Conservation (phyloP, 805 yeast genomes). For the Metahyphopichia silvanorum region DNA sequence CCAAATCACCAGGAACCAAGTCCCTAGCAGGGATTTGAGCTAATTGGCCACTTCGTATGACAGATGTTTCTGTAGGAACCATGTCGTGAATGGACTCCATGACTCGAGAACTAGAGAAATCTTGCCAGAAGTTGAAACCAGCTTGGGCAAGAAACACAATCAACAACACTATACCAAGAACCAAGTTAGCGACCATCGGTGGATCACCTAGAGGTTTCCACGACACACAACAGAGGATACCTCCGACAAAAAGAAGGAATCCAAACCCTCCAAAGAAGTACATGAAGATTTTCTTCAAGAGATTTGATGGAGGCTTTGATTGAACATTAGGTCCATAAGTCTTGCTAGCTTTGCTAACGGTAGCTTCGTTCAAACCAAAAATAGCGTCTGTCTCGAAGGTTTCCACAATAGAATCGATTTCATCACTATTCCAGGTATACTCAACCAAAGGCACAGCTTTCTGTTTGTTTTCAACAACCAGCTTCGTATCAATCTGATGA, state of each 20-base stretch:
- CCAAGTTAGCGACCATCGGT: slow-evolving; percentile 41
- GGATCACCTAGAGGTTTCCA: slow-evolving; percentile 52
- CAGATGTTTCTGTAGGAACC: slow-evolving; percentile 38
- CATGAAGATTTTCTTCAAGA: slow-evolving; percentile 27
- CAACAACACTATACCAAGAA: slow-evolving; percentile 39
- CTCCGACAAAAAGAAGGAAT: slow-evolving; percentile 36
- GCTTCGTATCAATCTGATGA: slow-evolving; percentile 24
- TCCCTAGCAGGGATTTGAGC: slow-evolving; percentile 25
- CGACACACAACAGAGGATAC: slow-evolving; percentile 37
- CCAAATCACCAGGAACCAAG: slow-evolving; percentile 45
- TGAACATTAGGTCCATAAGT: slow-evolving; percentile 34
- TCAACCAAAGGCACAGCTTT: slow-evolving; percentile 18
- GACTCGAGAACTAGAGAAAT: slow-evolving; percentile 44
- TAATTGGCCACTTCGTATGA: slow-evolving; percentile 31
- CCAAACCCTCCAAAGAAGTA: slow-evolving; percentile 52
- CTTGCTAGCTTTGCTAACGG: slow-evolving; percentile 14
- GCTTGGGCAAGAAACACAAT: slow-evolving; percentile 42
- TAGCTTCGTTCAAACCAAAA: slow-evolving; percentile 19
- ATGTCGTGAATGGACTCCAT: slow-evolving; percentile 45
- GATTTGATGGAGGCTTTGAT: slow-evolving; percentile 33
- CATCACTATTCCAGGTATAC: slow-evolving; percentile 27
- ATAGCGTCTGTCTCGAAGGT: slow-evolving; percentile 15
- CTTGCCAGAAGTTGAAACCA: slow-evolving; percentile 43
- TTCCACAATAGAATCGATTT: slow-evolving; percentile 17
- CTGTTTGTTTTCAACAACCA: slow-evolving; percentile 9